These are phyloP conservation scores for Bidens hawaiensis DNA, from an alignment of 140 eudicot species.

Conservation along the genomic window DNA sequence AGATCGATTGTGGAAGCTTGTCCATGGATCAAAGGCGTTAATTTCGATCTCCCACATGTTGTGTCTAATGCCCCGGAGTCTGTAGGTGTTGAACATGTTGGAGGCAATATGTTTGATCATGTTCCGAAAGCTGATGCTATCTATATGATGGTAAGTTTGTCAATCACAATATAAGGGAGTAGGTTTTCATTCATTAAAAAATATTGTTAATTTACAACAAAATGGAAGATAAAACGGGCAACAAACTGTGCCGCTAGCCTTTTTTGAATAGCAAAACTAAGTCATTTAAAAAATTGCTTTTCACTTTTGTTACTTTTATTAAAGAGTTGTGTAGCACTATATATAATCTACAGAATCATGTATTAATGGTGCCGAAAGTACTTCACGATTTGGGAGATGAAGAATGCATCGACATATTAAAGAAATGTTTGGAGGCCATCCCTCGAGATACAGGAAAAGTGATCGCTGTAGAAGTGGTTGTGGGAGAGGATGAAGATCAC, in stretches of 20 bases:
- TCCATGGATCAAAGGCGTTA: constrained; percentile 12
- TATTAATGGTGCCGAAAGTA: background rate
- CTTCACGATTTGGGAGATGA: constrained; percentile 1
- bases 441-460: constrained; percentile 1
- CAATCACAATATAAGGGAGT: too few relatives aligned
- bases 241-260: too few relatives aligned
- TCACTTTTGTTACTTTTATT: too few relatives aligned
- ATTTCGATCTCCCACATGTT: constrained; percentile 15
- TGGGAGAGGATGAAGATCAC: background rate
- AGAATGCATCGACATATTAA: constrained; percentile 1
- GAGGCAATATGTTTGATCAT: constrained; percentile 11
- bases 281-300: too few relatives aligned
- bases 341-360: too few relatives aligned
- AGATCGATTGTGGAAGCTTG: constrained; percentile 12
- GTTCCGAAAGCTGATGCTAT: constrained; percentile 9
- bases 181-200: too few relatives aligned
- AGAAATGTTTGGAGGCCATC: constrained; percentile 2
- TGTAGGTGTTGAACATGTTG: constrained; percentile 7
- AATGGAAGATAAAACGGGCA: too few relatives aligned
- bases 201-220: too few relatives aligned
- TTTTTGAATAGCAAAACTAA: too few relatives aligned
- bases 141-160: background rate
- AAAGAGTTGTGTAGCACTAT: too few relatives aligned
- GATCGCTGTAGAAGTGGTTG: background rate
- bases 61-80: background rate